phyloP scores from a whole-genome alignment of 495 filamentous ascomycete species.

The Trichoderma erinaceum region DNA sequence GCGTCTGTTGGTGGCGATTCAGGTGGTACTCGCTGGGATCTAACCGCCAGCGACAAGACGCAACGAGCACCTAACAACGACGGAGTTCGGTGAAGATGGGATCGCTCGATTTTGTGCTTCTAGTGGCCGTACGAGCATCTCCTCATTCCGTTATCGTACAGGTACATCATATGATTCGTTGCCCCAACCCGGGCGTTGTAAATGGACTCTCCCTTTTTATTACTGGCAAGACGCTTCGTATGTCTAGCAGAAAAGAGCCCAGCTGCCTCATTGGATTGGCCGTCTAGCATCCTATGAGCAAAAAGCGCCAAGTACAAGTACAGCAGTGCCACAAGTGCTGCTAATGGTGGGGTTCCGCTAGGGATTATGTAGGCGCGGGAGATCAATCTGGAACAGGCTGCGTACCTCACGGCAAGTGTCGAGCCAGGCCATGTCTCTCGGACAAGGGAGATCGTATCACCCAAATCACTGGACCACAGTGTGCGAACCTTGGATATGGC shows the following conservation, averaged over 20 bases:
- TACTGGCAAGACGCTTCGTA: neutral
- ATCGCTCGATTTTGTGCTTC: neutral
- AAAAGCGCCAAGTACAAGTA: neutral
- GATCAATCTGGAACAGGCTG: slow-evolving; percentile 13
- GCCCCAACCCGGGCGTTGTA: neutral
- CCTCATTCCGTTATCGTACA: neutral
- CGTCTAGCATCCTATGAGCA: neutral
- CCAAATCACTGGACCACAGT: neutral
- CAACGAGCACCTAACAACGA: too few relatives aligned
- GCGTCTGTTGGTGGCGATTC: neutral
- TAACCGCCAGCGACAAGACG: neutral
- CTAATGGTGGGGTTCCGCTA: neutral
- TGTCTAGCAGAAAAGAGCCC: neutral
- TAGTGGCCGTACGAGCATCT: neutral
- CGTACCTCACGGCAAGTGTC: slow-evolving; percentile 10
- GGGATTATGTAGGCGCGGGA: slow-evolving; percentile 11
- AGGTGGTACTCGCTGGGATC: neutral
- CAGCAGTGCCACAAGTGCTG: neutral
- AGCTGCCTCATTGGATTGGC: neutral
- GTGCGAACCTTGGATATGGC: neutral
- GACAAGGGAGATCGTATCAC: neutral
- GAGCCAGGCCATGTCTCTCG: slow-evolving; percentile 4
- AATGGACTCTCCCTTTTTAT: neutral
- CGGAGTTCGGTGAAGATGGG: too few relatives aligned
- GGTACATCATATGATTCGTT: neutral